Evolutionary conservation across 2,329 filamentous ascomycete genomes (phyloP), one percentile per base, ranked within the genome.

Genomic region (Dothideomycetes sp.): DNA sequence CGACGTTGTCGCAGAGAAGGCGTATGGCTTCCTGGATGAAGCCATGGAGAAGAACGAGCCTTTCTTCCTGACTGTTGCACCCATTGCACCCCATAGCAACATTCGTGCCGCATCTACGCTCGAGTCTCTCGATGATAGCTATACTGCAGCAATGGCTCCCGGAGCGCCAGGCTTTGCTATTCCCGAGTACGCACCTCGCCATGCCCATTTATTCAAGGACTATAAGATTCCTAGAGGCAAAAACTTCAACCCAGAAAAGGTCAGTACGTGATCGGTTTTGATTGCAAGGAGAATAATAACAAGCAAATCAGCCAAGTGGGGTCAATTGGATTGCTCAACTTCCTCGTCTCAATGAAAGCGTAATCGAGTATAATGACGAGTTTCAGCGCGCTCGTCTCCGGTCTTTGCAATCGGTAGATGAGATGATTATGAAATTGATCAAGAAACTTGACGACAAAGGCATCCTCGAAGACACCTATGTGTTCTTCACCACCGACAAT

Each of bases 401-500:
- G 19, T 51, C 70, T 0, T 61, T 77, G 1, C 72, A 75, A 44
- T 63, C 63, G 1, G 69, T 77, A 2, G 73, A 77, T 36, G 72
- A 75, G 48, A 60, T 77, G 0, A 62, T 77, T 0, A 66, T 69
- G 32, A 56, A 57, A 5, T 45, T 77, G 1, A 47, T 75, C 2
- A 47, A 51, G 1, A 62, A 62, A 4, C 57, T 76, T 0, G 59
- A 65, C 1, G 52, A 54, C 2, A 46, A 57, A 4, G 54, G 51
- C 2, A 51, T 64, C 1, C 43, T 66, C n/a, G 57, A 67, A 4
- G 61, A 63, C 1, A 64, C 74, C 0, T 76, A 73, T n/a, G 60
- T 82, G 2, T 65, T 83, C 11, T 77, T 76, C 40, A 71, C 76
- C 19, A 70, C 73, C 0, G 60, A 79, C 49, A 79, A 79, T 40